Conservation (phyloP, 805 yeast species). For the Starmerella stellata region DNA sequence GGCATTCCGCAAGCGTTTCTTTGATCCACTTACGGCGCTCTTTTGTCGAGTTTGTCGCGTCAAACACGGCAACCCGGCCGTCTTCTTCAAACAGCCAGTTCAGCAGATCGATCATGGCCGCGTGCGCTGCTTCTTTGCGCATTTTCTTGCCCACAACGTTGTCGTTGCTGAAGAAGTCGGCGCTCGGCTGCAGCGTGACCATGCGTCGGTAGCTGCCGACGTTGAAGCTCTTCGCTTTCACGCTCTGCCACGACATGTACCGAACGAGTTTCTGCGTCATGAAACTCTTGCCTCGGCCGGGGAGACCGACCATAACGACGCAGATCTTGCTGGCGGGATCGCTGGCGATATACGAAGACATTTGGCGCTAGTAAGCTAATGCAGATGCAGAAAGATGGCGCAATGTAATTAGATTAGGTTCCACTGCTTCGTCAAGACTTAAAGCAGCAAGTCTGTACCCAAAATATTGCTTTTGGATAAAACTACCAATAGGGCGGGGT, state of each 20-base stretch:
- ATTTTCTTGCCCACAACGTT: conserved; percentile 47
- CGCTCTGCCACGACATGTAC: conserved; percentile 80
- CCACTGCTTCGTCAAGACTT: too few species aligned
- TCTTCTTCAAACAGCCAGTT: conserved; percentile 64
- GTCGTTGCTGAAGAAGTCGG: conserved; percentile 55
- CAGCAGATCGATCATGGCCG: conserved; percentile 65
- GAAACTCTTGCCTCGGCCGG: conserved; percentile 71
- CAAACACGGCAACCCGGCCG: conserved; percentile 83
- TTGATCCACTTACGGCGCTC: conserved; percentile 51
- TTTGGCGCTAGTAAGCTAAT: neutral
- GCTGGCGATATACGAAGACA: conserved; percentile 14
- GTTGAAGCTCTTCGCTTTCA: conserved; percentile 70
- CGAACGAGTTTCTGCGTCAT: conserved; percentile 89
- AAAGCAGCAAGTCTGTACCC: too few species aligned
- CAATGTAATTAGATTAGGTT: too few species aligned
- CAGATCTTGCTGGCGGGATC: conserved; percentile 17
- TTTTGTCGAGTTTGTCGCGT: conserved; percentile 78
- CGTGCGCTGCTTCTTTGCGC: conserved; percentile 49
- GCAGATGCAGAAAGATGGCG: too few species aligned
- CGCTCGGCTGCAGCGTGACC: conserved; percentile 40
- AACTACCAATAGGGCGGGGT: too few species aligned
- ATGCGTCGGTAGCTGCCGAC: conserved; percentile 72
- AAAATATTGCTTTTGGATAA: too few species aligned
- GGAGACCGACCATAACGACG: conserved; percentile 27
- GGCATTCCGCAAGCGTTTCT: conserved; percentile 22